These are phyloP conservation scores for Globisporangium emineosum DNA, from an alignment of 352 stramenopile genomes.

Conservation along the genomic window DNA sequence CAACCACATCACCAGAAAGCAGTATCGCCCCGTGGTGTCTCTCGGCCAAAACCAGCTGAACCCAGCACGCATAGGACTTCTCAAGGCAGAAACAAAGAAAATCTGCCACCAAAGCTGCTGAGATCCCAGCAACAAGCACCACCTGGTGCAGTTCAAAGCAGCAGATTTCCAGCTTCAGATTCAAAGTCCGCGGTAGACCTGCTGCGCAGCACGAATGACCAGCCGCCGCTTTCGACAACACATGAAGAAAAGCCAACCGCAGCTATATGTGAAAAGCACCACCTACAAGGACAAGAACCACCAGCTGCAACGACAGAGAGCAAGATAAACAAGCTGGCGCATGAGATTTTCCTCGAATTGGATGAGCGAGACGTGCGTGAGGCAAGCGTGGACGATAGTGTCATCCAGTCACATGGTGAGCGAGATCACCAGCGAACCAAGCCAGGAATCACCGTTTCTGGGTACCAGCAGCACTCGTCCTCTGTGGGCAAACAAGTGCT, in stretches of 20 bases:
- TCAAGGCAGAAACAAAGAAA: slow-evolving; percentile 5
- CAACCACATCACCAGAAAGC: not conserved
- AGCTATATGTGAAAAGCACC: not conserved
- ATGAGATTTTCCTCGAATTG: slow-evolving; percentile 3
- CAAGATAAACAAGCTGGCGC: not conserved
- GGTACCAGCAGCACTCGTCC: slow-evolving; percentile 19
- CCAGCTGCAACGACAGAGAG: not conserved
- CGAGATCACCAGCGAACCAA: not conserved
- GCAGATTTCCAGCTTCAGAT: not conserved
- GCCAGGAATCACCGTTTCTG: not conserved
- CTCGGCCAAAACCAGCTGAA: not conserved
- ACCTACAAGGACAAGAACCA: not conserved
- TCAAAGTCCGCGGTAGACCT: not conserved
- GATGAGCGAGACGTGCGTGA: not conserved
- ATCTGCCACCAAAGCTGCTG: slow-evolving; percentile 6
- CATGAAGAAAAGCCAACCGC: not conserved
- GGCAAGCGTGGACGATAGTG: not conserved
- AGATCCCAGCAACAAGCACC: not conserved
- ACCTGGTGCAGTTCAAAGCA: not conserved
- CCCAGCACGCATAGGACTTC: not conserved
- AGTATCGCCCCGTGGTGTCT: not conserved
- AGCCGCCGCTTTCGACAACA: not conserved
- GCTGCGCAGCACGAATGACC: not conserved
- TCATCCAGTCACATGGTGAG: not conserved
- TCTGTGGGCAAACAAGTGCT: slow-evolving; percentile 65